Conservation (phyloP, 805 yeast genomes). For the Myxozyma monticola region DNA sequence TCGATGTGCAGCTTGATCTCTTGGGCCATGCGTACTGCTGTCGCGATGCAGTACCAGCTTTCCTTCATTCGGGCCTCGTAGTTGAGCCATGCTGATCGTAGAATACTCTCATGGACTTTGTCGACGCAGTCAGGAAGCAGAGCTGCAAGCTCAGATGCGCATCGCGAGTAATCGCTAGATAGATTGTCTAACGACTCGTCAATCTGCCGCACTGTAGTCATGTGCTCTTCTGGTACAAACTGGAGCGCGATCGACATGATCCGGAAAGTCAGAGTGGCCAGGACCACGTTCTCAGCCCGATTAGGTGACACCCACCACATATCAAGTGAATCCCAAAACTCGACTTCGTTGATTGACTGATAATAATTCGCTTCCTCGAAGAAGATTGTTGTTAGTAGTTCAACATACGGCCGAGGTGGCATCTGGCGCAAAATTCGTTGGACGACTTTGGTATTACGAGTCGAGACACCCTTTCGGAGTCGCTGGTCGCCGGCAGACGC, state of each 20-base stretch:
- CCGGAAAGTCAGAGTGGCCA: slow-evolving; percentile 13
- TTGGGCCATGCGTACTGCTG: slow-evolving; percentile 23
- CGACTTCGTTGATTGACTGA: slow-evolving; percentile 9
- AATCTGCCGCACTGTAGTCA: slow-evolving; percentile 19
- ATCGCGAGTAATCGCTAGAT: slow-evolving; percentile 18
- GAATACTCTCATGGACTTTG: slow-evolving; percentile 12
- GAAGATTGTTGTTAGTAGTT: slow-evolving; percentile 7
- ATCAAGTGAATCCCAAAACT: slow-evolving; percentile 9
- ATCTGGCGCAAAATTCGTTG: slow-evolving; percentile 14
- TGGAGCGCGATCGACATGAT: slow-evolving; percentile 19
- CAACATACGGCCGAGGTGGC: slow-evolving; percentile 24
- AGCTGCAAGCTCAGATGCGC: slow-evolving; percentile 14
- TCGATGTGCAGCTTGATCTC: slow-evolving; percentile 24
- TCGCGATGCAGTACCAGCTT: slow-evolving; percentile 20
- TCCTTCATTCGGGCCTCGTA: slow-evolving; percentile 21
- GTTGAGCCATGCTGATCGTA: slow-evolving; percentile 17
- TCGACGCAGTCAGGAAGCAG: slow-evolving; percentile 21
- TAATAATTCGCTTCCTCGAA: slow-evolving; percentile 20
- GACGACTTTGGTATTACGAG: slow-evolving; percentile 18
- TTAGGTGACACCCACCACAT: slow-evolving; percentile 13
- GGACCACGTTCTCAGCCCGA: slow-evolving; percentile 5
- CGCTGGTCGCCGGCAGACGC: slow-evolving; percentile 7
- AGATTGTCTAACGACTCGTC: slow-evolving; percentile 12
- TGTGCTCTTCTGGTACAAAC: slow-evolving; percentile 20
- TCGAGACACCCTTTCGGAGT: slow-evolving; percentile 1